Percentiles rank a stretch among this genome's conserved stretches.
phyloP scores from a whole-genome alignment of 805 yeast species.

The Isabelozyma heimii region DNA sequence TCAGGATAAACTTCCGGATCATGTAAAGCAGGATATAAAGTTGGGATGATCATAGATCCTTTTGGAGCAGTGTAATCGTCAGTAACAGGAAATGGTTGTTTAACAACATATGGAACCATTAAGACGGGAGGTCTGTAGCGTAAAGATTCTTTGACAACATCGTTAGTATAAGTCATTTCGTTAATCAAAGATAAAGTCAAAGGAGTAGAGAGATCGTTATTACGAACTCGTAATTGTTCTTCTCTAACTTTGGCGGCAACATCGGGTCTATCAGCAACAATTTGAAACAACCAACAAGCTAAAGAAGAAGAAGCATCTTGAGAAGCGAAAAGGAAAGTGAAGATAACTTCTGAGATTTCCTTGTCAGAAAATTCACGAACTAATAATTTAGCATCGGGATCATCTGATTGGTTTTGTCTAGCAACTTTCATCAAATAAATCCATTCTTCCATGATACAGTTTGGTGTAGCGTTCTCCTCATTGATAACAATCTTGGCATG shows the following conservation, averaged over 20 bases:
- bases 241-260: conserved; percentile 81
- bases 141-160: conserved; percentile 89
- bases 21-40: conserved; percentile 92
- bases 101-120: conserved; percentile 96
- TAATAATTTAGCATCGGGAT: conserved; percentile 53
- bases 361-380: conserved; percentile 83
- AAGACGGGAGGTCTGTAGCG: conserved; percentile 96
- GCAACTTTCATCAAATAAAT: conserved; percentile 79
- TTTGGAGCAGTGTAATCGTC: conserved; percentile 89
- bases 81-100: conserved; percentile 80
- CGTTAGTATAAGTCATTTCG: conserved; percentile 80
- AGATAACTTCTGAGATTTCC: conserved; percentile 94
- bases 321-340: conserved; percentile 95
- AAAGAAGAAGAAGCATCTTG: conserved; percentile 98
- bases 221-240: conserved; percentile 84
- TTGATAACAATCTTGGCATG: conserved; percentile 76
- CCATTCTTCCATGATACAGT: conserved; percentile 97
- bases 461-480: conserved; percentile 70
- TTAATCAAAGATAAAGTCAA: conserved; percentile 75
- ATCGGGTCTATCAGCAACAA: conserved; percentile 94
- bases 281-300: conserved; percentile 97
- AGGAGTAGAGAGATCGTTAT: conserved; percentile 63
- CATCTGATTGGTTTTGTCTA: conserved; percentile 46
- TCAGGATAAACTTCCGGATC: conserved; percentile 95
- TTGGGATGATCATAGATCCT: conserved; percentile 96